Conservation (phyloP, 148 eudicot species). For the Fagopyrum esculentum region DNA sequence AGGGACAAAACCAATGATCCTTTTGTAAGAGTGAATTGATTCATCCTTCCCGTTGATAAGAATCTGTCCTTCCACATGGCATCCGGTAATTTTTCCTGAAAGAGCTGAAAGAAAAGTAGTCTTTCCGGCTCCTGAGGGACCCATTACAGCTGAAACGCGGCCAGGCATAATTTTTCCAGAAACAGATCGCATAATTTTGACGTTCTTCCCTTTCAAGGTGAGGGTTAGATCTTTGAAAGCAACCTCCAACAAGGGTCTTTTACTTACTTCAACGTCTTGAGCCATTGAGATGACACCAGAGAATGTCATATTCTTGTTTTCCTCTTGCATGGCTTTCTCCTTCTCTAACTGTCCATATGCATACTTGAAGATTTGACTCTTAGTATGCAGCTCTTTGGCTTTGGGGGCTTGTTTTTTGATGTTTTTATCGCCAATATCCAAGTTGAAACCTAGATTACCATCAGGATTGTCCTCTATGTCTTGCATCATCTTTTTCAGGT, state of each 20-base stretch:
- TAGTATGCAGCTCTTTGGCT: conserved; percentile 58
- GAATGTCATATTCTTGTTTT: conserved; percentile 54
- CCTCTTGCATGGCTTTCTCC: conserved; percentile 73
- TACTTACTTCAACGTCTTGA: conserved; percentile 43
- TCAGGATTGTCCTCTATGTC: conserved; percentile 52
- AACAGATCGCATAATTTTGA: conserved; percentile 55
- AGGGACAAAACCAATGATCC: conserved; percentile 78
- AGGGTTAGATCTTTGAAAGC: conserved; percentile 73
- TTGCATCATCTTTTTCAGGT: conserved; percentile 63
- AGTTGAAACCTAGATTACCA: conserved; percentile 46
- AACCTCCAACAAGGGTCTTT: conserved; percentile 61
- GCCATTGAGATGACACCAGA: conserved; percentile 80
- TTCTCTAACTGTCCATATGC: conserved; percentile 88
- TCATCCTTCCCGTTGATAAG: conserved; percentile 62
- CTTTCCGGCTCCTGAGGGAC: conserved; percentile 90
- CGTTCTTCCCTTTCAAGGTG: conserved; percentile 57
- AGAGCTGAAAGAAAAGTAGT: conserved; percentile 79
- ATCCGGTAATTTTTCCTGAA: conserved; percentile 58
- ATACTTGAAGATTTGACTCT: conserved; percentile 78
- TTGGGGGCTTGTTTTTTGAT: conserved; percentile 47
- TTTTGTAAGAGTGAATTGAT: conserved; percentile 56
- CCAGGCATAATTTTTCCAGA: conserved; percentile 78
- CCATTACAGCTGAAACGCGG: conserved; percentile 84
- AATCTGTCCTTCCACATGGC: conserved; percentile 48
- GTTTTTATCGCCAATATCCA: conserved; percentile 51